phyloP scores from a whole-genome alignment of 1,139 yeast species.

The Geotrichum europaeum region DNA sequence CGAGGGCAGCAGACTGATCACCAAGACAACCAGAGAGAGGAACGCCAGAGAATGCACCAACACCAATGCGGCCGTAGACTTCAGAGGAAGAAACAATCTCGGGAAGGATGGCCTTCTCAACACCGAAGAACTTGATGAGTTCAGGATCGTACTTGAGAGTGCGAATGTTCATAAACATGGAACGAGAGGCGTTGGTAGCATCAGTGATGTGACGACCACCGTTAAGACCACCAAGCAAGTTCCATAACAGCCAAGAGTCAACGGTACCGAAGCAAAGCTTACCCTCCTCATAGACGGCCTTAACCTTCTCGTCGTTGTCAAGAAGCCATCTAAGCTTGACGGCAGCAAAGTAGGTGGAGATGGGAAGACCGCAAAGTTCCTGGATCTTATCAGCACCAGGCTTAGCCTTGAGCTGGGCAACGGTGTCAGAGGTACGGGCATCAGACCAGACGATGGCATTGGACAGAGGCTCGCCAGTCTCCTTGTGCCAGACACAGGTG shows the following conservation, averaged over 20 bases:
- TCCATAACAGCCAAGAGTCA: conserved; percentile 89
- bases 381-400: conserved; percentile 59
- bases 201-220: conserved; percentile 64
- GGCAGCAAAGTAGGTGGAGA: conserved; percentile 87
- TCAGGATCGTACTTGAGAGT: conserved; percentile 72
- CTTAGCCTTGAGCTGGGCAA: conserved; percentile 54
- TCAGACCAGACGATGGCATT: conserved; percentile 97
- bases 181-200: conserved; percentile 86
- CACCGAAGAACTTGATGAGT: conserved; percentile 71
- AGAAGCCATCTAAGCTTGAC: conserved; percentile 86
- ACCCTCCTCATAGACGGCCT: conserved; percentile 64
- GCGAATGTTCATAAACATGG: conserved; percentile 81
- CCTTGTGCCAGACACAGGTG: conserved; percentile 80
- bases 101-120: conserved; percentile 63
- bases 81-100: conserved; percentile 77
- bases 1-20: conserved; percentile 90
- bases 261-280: conserved; percentile 90
- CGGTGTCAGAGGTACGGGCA: conserved; percentile 74
- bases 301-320: conserved; percentile 68
- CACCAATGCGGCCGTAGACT: conserved; percentile 54
- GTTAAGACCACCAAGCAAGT: conserved; percentile 58
- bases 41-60: conserved; percentile 41
- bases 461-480: conserved; percentile 75
- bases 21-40: conserved; percentile 91
- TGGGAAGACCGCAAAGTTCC: conserved; percentile 75